A percentile compares a stretch with the other conserved stretches of the same genome.
These are phyloP conservation scores for Acacia melanoxylon DNA, from an alignment of 306 rosid species.

Conservation along the genomic window DNA sequence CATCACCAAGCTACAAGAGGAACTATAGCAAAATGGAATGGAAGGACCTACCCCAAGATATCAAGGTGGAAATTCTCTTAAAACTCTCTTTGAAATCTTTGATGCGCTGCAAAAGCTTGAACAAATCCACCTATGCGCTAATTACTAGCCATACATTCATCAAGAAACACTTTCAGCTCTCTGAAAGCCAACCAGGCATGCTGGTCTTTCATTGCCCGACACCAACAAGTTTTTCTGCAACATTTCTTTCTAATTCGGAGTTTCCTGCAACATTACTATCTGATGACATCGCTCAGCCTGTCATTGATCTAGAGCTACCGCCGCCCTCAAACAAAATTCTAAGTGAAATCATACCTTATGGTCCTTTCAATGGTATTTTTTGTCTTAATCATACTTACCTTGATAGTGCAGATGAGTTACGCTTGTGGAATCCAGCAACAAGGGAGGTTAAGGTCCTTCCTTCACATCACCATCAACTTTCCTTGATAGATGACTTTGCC, in stretches of 20 bases:
- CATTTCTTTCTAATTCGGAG: neutral
- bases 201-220: neutral
- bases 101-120: neutral
- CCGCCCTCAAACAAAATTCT: neutral
- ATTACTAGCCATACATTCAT: neutral
- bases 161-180: neutral
- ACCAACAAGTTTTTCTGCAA: neutral
- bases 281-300: no score
- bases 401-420: neutral
- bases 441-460: conserved; percentile 13
- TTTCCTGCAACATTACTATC: neutral
- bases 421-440: conserved; percentile 14
- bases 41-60: neutral
- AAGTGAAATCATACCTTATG: neutral
- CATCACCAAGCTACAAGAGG: neutral
- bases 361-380: conserved; percentile 11
- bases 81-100: neutral
- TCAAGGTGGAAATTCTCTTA: neutral
- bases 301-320: neutral
- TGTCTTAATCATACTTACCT: neutral
- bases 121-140: neutral
- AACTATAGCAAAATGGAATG: neutral
- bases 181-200: neutral
- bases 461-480: neutral
- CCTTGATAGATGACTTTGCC: fast-evolving